These are phyloP conservation scores for Phalaenopsis hybrid DNA, from an alignment of 116 monocot species.

Conservation along the genomic window DNA sequence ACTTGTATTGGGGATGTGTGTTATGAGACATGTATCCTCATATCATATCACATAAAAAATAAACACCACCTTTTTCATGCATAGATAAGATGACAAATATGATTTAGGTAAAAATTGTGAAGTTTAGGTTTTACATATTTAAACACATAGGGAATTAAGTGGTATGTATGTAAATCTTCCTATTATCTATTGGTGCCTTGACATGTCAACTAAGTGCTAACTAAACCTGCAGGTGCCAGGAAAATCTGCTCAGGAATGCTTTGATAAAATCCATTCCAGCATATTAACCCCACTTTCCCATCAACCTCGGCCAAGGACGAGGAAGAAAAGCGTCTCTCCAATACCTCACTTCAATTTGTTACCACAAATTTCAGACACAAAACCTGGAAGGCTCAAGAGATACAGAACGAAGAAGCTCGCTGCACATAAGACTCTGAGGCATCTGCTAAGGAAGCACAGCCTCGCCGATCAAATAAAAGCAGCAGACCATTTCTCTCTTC, in stretches of 20 bases:
- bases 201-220: background rate
- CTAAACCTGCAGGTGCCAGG: slow-evolving; percentile 60
- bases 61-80: too few relatives aligned
- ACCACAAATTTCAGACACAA: slow-evolving; percentile 2
- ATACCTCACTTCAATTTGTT: slow-evolving; percentile 27
- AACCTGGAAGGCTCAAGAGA: too few relatives aligned
- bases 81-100: too few relatives aligned
- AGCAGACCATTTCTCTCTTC: slow-evolving; percentile 63
- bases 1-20: too few relatives aligned
- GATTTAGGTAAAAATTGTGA: too few relatives aligned
- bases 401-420: too few relatives aligned
- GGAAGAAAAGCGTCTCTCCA: slow-evolving; percentile 37
- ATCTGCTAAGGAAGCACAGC: background rate
- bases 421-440: too few relatives aligned
- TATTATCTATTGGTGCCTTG: background rate
- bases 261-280: slow-evolving; percentile 56
- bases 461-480: slow-evolving; percentile 35
- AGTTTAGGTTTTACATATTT: too few relatives aligned
- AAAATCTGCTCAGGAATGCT: slow-evolving; percentile 80
- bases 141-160: too few relatives aligned
- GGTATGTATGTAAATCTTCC: too few relatives aligned
- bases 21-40: too few relatives aligned
- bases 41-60: too few relatives aligned
- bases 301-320: slow-evolving; percentile 34
- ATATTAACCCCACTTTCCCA: slow-evolving; percentile 47